Base-by-base conservation (phyloP, 192 early-diverging fungal genomes). In the Funneliformis geosporum region DNA sequence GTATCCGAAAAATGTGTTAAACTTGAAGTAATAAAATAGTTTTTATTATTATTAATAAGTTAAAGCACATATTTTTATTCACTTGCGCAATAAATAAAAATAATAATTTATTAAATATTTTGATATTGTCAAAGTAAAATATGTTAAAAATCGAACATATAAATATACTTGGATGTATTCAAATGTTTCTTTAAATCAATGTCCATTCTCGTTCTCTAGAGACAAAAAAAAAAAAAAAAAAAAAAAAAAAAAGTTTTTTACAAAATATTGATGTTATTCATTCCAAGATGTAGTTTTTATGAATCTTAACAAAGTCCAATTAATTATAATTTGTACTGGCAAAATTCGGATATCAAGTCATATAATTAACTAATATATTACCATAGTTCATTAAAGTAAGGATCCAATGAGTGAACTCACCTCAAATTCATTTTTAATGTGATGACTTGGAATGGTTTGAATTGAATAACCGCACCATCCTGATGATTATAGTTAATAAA, bases 361-460 rank as follows among this genome's bases (percentile, higher is more conserved):
- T 55, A 55, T 44, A 44, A 44, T 44, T 9, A 7, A 55, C 21
- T 55, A 55, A 21, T 55, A 55, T 21, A 55, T 55, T 7, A 55
- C 0, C 18, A 50, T 18, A 50, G 18, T 21, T 55, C 14, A 5
- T 21, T 5, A 21, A 55, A 55, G 21, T 21, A 21, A 4, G 18
- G 16, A 21, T 21, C 5, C 7, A 33, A 33, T 33, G 33, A 33
- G 33, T 21, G 6, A 18, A 55, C 75, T 76, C 75, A 76, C 75
- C 75, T 76, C 60, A 76, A 42, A 27, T 21, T 81, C 61, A 90
- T 75, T 70, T 88, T 90, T 21, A 92, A 75, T 21, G 92, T 88
- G 10, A 94, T 83, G 55, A 94, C 73, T 82, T 94, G 86, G 76
- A 94, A 94, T 50, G 93, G 92, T 67, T 82, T 87, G 39, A 92